Conservation (phyloP, 495 filamentous ascomycete genomes). For the Melanomma pulvis-pyrius region DNA sequence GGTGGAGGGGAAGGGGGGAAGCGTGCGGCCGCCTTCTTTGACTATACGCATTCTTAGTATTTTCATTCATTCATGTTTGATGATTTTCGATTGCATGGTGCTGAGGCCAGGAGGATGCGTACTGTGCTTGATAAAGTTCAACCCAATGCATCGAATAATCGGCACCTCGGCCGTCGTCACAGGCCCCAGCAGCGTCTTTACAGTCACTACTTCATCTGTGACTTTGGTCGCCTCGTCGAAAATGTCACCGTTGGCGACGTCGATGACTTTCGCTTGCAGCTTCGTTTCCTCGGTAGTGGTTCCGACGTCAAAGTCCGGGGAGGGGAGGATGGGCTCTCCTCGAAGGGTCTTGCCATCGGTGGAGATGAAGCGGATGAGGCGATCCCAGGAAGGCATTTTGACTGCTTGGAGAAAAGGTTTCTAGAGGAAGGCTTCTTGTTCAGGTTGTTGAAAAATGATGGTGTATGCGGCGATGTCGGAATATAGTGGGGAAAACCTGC, state of each 20-base stretch:
- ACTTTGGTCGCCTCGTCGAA: slow-evolving; percentile 45
- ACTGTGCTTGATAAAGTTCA: slow-evolving; percentile 47
- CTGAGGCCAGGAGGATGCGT: background rate
- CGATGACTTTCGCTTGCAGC: slow-evolving; percentile 48
- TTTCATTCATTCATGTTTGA: background rate
- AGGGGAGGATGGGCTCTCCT: slow-evolving; percentile 54
- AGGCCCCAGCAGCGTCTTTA: slow-evolving; percentile 41
- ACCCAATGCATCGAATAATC: slow-evolving; percentile 42
- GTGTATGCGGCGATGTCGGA: slow-evolving; percentile 9
- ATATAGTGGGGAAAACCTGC: background rate
- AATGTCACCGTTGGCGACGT: slow-evolving; percentile 45
- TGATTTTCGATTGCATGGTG: background rate
- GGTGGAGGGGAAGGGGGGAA: slow-evolving; percentile 54
- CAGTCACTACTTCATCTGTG: slow-evolving; percentile 38
- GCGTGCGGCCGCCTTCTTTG: slow-evolving; percentile 53
- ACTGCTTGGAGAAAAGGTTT: background rate
- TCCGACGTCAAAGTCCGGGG: slow-evolving; percentile 48
- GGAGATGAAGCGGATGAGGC: slow-evolving; percentile 55
- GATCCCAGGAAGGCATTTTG: slow-evolving; percentile 46
- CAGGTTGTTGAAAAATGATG: background rate
- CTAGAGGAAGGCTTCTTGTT: background rate
- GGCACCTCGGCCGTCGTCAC: slow-evolving; percentile 39
- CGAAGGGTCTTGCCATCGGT: slow-evolving; percentile 51
- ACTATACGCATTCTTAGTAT: slow-evolving; percentile 41
- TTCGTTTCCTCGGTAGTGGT: slow-evolving; percentile 44